A percentile compares a stretch with the other conserved stretches of the same genome.
Conservation (phyloP, 2,329 filamentous ascomycete genomes). For the Alternaria postmessia region DNA sequence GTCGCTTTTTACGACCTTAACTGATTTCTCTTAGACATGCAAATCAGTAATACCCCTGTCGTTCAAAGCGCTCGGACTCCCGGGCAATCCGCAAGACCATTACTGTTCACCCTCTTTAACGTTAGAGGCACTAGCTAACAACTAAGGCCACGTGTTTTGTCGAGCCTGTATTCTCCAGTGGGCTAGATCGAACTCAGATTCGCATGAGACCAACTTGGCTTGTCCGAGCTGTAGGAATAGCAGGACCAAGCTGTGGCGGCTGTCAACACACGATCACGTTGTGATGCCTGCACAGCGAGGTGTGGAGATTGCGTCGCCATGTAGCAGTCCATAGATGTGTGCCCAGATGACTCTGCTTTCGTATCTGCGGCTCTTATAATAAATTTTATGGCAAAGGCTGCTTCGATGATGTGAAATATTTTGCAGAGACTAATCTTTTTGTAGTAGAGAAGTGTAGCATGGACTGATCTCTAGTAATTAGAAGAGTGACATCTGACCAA, state of each 20-base stretch:
- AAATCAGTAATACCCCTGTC: too few relatives aligned
- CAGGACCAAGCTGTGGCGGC: neutral
- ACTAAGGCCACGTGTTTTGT: slow-evolving; percentile 7
- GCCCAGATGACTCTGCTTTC: neutral
- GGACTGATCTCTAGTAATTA: too few relatives aligned
- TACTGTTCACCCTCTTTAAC: too few relatives aligned
- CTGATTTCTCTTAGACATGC: too few relatives aligned
- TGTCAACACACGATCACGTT: neutral
- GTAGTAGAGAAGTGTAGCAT: too few relatives aligned
- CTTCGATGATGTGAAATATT: neutral
- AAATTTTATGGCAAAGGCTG: neutral
- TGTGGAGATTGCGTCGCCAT: slow-evolving; percentile 1
- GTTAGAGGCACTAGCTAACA: neutral
- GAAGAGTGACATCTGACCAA: too few relatives aligned
- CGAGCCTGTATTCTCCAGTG: neutral
- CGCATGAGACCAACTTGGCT: neutral
- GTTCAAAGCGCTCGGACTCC: too few relatives aligned
- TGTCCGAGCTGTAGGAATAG: slow-evolving; percentile 4
- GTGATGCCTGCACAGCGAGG: neutral
- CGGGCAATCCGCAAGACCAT: too few relatives aligned
- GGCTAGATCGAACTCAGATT: neutral
- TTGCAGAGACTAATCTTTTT: too few relatives aligned
- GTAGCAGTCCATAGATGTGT: neutral
- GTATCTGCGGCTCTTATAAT: neutral
- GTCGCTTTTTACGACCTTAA: too few relatives aligned